These are phyloP conservation scores for Boletus vinaceobasis DNA, from an alignment of 768 basidiomycete genomes.

Conservation along the genomic window DNA sequence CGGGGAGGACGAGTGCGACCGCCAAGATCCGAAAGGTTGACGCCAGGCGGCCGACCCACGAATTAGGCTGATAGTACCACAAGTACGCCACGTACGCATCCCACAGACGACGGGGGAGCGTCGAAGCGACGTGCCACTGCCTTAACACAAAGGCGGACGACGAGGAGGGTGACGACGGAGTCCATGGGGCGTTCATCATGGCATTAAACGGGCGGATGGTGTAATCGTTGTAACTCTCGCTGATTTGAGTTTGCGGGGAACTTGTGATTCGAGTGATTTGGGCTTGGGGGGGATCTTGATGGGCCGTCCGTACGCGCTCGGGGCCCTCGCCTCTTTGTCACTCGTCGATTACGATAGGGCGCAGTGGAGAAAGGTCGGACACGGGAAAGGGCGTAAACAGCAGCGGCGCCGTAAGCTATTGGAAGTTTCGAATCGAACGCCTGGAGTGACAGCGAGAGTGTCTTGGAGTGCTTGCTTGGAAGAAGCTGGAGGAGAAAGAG, in stretches of 20 bases:
- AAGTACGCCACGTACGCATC: slow-evolving; percentile 57
- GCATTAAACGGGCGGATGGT: slow-evolving; percentile 3
- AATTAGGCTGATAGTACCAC: slow-evolving; percentile 59
- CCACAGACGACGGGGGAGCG: slow-evolving; percentile 49
- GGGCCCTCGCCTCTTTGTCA: background rate
- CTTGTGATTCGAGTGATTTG: background rate
- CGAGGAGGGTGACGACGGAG: slow-evolving; percentile 12
- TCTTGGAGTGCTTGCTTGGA: background rate
- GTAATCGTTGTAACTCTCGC: slow-evolving; percentile 2
- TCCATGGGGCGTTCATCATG: slow-evolving; percentile 2
- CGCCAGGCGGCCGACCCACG: slow-evolving; percentile 66
- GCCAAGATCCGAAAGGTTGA: slow-evolving; percentile 65
- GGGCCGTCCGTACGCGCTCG: background rate
- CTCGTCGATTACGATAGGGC: slow-evolving; percentile 22
- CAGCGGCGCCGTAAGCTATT: slow-evolving; percentile 8
- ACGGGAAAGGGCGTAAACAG: background rate
- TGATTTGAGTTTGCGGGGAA: background rate
- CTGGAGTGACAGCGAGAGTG: background rate
- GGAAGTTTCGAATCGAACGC: background rate
- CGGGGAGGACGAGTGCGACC: slow-evolving; percentile 42
- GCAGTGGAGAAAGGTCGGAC: slow-evolving; percentile 19
- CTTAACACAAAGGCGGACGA: slow-evolving; percentile 19
- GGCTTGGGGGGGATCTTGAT: background rate
- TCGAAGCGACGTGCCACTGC: slow-evolving; percentile 4
- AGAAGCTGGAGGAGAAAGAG: background rate